Base-by-base conservation (phyloP, 1,139 yeast species). In the Geotrichum citri-aurantii region DNA sequence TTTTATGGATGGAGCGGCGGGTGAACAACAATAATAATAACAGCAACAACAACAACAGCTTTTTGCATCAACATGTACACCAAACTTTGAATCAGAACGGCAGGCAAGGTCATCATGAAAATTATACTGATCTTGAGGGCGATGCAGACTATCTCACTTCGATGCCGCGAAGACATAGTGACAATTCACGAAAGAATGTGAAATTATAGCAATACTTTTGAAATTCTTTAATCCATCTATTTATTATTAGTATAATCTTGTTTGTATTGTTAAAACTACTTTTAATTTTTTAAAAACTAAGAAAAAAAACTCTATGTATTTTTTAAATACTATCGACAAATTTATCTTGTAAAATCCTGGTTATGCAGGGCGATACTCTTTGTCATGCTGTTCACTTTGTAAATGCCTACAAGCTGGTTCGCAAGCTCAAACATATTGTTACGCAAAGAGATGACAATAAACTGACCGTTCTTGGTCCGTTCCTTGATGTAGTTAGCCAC, bases 371-470 rank as follows among this genome's bases (percentile, higher is more conserved):
- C 84, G 44, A 90, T 86, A 69, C 96, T 88, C 71, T 80, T 81
- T 3, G 98, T 91, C 92, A 83, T 90, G 74, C 93, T 92, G 67
- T 87, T 84, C 60, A 88, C 93, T 73, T 95, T 95, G 77, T 92
- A 95, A 62, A 95, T 91, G 14, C 99, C 99, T 50, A 95, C 96
- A 69, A 95, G 78, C 68, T 91, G 95, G 65, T 89, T 87, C 1
- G 99, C 95, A 65, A 93, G 80, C 73, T 95, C 99, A 73, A 95
- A 95, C 99, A 95, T 95, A 71, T 95, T 93, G 73, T 93, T 93
- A 71, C 99, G 81, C 67, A 95, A 79, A 0, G 98, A 92, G 54
- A 95, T 95, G 42, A 95, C 99, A 68, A 95, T 84, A 68, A 95
- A 95, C 69, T 95, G 99, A 1, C 98, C 99, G 73, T 92, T 90